Evolutionary conservation across 352 stramenopile genomes (phyloP), one percentile per base, ranked within the genome.

Genomic region (Pythium volutum): DNA sequence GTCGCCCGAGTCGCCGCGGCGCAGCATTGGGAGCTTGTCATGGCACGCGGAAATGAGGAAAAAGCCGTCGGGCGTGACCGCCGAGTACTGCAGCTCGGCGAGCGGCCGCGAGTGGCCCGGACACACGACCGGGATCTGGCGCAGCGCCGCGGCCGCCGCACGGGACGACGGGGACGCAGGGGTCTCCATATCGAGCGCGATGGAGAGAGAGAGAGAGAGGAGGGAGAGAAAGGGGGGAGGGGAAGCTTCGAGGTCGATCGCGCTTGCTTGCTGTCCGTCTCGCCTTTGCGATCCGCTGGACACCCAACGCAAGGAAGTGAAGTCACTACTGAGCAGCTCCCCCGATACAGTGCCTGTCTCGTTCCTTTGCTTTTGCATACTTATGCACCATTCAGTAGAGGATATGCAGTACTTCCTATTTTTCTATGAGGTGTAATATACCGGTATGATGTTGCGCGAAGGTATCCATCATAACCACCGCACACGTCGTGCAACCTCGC

Each of bases 11-110:
- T 80, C 76, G 9, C 73, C 86, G 50, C 84, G 84, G 3, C 89
- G 84, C 48, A 97, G 74, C 87, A 96, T 96, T 34, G 87, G 89
- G 42, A 87, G 74, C 68, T 95, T 95, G 73, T 97, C 87, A 57
- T 94, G 85, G 65, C 85, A 94, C 18, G 82, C 85, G 20, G 85
- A 94, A 67, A 94, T 77, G 23, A 94, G 74, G 51, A 94, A 85
- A 59, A 76, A 85, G 48, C 71, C 71, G 53, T 83, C 73, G 55
- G 57, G 41, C 33, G 74, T 82, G 47, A 71, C 53, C 27, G 71
- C 61, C 45, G 77, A 89, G 73, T 94, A 94, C 48, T 91, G 75
- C 29, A 94, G 61, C 51, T 94, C 85, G 15, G 85, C 71, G 23
- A 94, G 66, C 47, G 85, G 85, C 33, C 85, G 85, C 55, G 85